phyloP scores from a whole-genome alignment of 1,284 basidiomycete species.

The Leccinum cinnamomeum region DNA sequence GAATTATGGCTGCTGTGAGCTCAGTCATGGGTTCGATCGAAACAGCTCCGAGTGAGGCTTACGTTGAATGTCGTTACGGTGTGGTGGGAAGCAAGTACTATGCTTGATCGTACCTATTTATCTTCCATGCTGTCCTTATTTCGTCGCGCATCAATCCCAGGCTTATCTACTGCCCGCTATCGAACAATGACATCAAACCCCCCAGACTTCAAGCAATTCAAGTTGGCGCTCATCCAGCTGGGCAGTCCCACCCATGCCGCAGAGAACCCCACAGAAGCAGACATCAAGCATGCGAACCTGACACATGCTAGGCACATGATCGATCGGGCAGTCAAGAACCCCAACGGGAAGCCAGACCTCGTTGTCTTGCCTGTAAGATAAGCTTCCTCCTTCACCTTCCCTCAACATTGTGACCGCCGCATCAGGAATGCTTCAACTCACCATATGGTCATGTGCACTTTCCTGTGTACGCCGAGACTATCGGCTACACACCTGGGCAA shows the following conservation, averaged over 20 bases:
- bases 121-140: conserved; percentile 20
- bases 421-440: conserved; percentile 96
- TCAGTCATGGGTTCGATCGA: conserved; percentile 2
- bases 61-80: conserved; percentile 1
- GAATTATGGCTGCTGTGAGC: neutral
- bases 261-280: conserved; percentile 16
- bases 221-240: conserved; percentile 84
- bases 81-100: neutral
- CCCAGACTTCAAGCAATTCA: conserved; percentile 69
- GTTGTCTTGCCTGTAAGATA: conserved; percentile 84
- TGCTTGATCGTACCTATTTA: conserved; percentile 2
- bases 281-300: conserved; percentile 69
- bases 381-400: neutral
- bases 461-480: conserved; percentile 81
- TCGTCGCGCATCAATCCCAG: conserved; percentile 11
- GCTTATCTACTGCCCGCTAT: neutral
- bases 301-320: conserved; percentile 81
- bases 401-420: neutral
- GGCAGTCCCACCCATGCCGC: conserved; percentile 60
- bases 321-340: conserved; percentile 58
- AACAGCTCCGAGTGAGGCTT: conserved; percentile 4
- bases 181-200: conserved; percentile 30
- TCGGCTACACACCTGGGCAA: conserved; percentile 59
- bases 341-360: conserved; percentile 64
- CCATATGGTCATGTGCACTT: conserved; percentile 91